Percentiles rank a stretch among this genome's conserved stretches.
phyloP scores from a whole-genome alignment of 2,329 filamentous ascomycete species.

The Cercospora canescens region DNA sequence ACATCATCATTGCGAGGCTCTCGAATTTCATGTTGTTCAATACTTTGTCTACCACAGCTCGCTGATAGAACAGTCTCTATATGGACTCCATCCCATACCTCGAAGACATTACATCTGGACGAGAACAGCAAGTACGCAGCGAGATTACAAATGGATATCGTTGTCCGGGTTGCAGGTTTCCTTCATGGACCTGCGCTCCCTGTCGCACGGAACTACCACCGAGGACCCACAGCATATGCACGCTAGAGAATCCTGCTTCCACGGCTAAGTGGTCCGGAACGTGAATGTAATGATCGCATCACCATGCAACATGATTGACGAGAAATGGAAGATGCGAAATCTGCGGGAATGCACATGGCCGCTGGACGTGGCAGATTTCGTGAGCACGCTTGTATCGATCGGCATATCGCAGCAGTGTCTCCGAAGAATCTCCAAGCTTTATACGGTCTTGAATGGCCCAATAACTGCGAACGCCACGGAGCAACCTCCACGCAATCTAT shows the following conservation, averaged over 20 bases:
- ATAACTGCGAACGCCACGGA: neutral
- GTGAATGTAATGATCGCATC: neutral
- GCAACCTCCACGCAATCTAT: neutral
- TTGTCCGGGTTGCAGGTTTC: neutral
- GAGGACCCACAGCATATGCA: conserved; percentile 1
- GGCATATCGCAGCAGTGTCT: neutral
- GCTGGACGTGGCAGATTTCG: neutral
- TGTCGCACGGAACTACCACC: neutral
- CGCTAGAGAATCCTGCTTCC: neutral
- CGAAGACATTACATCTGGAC: neutral
- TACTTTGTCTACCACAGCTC: too few species aligned
- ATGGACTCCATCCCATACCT: too few species aligned
- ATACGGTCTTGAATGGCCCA: neutral
- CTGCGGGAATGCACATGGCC: neutral
- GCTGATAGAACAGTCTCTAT: too few species aligned
- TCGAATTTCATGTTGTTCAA: too few species aligned
- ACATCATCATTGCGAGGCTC: too few species aligned
- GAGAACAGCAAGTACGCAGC: neutral
- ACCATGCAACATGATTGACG: neutral
- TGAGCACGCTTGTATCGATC: neutral
- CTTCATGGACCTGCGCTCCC: neutral
- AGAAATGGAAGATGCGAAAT: neutral
- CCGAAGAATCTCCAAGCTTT: neutral
- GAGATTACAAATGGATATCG: neutral
- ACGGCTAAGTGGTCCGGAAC: neutral